These are phyloP conservation scores for Arctium minus DNA, from an alignment of 129 eudicot genomes.

Conservation along the genomic window DNA sequence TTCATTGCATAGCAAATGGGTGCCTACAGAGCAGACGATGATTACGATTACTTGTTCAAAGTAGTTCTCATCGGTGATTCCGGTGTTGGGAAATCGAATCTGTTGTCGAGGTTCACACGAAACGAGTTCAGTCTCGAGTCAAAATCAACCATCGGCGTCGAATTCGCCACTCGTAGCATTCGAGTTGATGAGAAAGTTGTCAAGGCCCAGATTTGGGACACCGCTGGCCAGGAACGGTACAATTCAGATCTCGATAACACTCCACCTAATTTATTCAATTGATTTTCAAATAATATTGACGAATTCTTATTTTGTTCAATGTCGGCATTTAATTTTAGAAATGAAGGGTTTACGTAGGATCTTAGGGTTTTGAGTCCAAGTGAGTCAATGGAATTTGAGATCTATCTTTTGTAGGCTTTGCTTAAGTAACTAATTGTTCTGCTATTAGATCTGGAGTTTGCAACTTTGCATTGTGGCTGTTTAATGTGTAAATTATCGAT, in stretches of 20 bases:
- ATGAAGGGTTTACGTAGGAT: neutral
- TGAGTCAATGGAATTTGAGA: neutral
- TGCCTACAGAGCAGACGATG: slow-evolving; percentile 57
- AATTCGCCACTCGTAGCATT: slow-evolving; percentile 44
- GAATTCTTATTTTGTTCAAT: neutral
- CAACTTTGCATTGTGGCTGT: slow-evolving; percentile 8
- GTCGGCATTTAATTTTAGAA: neutral
- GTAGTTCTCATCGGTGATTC: slow-evolving; percentile 47
- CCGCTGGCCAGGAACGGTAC: slow-evolving; percentile 69
- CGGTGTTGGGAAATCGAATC: slow-evolving; percentile 44
- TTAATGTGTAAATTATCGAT: slow-evolving; percentile 1
- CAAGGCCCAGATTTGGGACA: slow-evolving; percentile 79
- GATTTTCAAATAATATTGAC: neutral
- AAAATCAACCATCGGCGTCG: slow-evolving; percentile 45
- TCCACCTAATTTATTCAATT: neutral
- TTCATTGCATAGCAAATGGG: slow-evolving; percentile 30
- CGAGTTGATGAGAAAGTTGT: slow-evolving; percentile 49
- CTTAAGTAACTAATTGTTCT: neutral
- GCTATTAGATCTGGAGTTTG: slow-evolving; percentile 13
- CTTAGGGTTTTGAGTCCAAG: neutral
- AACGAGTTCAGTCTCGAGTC: slow-evolving; percentile 51
- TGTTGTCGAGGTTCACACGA: slow-evolving; percentile 37
- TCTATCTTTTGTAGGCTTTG: neutral
- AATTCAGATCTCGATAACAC: neutral
- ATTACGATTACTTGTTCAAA: slow-evolving; percentile 48